Percentiles rank a stretch among this genome's conserved stretches.
Evolutionary conservation across 2,329 filamentous ascomycete species (phyloP).

Genomic region (Blumeria hordei): DNA sequence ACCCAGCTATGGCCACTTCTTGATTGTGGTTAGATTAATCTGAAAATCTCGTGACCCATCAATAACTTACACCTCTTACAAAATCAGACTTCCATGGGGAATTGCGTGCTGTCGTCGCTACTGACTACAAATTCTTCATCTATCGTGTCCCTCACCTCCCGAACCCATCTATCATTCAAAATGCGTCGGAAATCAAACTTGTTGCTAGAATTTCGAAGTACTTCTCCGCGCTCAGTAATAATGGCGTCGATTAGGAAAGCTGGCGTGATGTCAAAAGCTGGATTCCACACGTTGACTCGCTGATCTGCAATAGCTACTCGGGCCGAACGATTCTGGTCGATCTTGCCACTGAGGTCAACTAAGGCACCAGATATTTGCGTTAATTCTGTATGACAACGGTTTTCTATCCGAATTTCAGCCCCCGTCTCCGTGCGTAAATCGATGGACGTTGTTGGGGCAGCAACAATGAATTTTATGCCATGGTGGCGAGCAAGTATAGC

Average conservation of each 20-base stretch:
- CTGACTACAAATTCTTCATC: no score
- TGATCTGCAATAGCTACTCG: constrained; percentile 57
- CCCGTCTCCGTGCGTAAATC: constrained; percentile 63
- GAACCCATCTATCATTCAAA: constrained; percentile 15
- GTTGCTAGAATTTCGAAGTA: constrained; percentile 51
- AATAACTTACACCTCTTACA: no score
- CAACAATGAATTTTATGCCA: constrained; percentile 81
- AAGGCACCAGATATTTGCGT: constrained; percentile 63
- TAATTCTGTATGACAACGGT: constrained; percentile 59
- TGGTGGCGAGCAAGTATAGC: constrained; percentile 79
- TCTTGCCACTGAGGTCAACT: constrained; percentile 33
- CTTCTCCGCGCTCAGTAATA: constrained; percentile 74
- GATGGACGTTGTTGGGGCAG: constrained; percentile 82
- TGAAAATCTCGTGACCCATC: no score
- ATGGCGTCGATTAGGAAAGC: constrained; percentile 74
- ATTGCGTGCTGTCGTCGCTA: no score
- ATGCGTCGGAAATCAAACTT: constrained; percentile 38
- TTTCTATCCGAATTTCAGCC: constrained; percentile 67
- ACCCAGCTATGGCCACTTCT: no score
- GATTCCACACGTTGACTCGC: constrained; percentile 80
- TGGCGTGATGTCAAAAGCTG: constrained; percentile 88
- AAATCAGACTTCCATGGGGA: no score
- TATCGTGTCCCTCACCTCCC: not conserved
- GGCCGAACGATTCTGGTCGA: constrained; percentile 38
- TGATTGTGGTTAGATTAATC: no score